Base-by-base conservation (phyloP, 768 basidiomycete species). In the Boletus pseudopeckii region DNA sequence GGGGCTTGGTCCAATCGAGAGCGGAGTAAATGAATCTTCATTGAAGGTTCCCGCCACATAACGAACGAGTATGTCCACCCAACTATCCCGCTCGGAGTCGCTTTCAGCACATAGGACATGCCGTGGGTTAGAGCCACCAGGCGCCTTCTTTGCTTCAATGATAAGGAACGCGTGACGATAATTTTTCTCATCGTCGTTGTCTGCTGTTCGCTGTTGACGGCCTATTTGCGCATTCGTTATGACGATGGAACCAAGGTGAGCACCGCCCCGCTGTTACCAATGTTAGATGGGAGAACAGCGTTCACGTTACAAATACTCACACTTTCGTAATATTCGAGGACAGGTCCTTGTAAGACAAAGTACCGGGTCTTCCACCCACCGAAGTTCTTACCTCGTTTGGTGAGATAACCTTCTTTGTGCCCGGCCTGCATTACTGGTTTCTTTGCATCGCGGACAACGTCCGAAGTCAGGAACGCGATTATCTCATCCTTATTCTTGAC, bases 41-140 rank as follows among this genome's bases (percentile, higher is more conserved):
- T 81, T 86, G 73, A 91, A 91, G n/a, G 74, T 72, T 33, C 91
- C 91, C 8, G 84, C 80, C 54, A 90, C 90, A 69, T 94, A 93
- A 41, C 88, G 82, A 50, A 97, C 92, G 48, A 99, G 84, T 56
- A 92, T 85, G 53, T 92, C 87, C 26, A 99, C 94, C 97, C 97
- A 99, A 52, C 77, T 81, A 67, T 99, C 97, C 42, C 97, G 80
- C 66, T 96, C 94, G 41, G 79, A 74, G 71, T 99, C 97, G 66
- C 92, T 97, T 72, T 97, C 93, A 0, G 97, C 97, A 65, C 97
- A 98, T 5, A 99, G 76, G 38, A 99, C 95, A 66, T 98, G 96
- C 17, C 92, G 83, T 30, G 88, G 77, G 63, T 82, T 83, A 45
- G 82, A 78, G 17, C 84, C 86, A 33, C 81, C 80, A 2, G 87